Base-by-base conservation (phyloP, 495 filamentous ascomycete genomes). In the Xylaria grammica region DNA sequence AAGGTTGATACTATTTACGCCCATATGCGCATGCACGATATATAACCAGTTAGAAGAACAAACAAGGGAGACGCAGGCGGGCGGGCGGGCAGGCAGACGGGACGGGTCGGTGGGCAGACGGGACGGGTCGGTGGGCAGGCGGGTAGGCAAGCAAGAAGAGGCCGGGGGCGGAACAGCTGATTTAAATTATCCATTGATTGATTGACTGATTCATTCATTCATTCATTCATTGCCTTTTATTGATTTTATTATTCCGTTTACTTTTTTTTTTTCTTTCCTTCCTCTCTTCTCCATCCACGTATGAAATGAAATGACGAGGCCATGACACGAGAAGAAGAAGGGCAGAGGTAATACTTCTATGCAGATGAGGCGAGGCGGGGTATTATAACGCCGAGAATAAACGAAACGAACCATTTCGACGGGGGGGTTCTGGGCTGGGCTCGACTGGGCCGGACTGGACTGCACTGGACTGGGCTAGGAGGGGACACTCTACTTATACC, bases 251-350 rank as follows among this genome's bases (percentile, higher is more conserved):
- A 17, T 56, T 52, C n/a, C n/a, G n/a, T n/a, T n/a, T n/a, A n/a
- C 3, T 42, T 9, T 6, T 49, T 52, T 60, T n/a, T 45, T 32
- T 65, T 62, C 62, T 13, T 58, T 32, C 42, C 65, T 48, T 40
- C 55, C 19, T 44, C 11, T 59, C 13, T 17, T 42, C 19, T 9
- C 9, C 19, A 40, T n/a, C 22, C 29, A 57, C 2, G 5, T 19
- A 59, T 42, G 29, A 44, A 24, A 59, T 59, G 62, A 65, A 30
- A 48, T 46, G 10, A 46, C 5, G 56, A 59, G 27, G 56, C 30
- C 26, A 52, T 62, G 42, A 2, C 44, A 62, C 36, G 56, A 24
- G 22, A 44, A 8, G 22, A n/a, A n/a, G n/a, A n/a, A n/a, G n/a
- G n/a, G n/a, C n/a, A n/a, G n/a, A n/a, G n/a, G n/a, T n/a, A n/a